phyloP scores from a whole-genome alignment of 257 asterid species.

The Petunia secreta region DNA sequence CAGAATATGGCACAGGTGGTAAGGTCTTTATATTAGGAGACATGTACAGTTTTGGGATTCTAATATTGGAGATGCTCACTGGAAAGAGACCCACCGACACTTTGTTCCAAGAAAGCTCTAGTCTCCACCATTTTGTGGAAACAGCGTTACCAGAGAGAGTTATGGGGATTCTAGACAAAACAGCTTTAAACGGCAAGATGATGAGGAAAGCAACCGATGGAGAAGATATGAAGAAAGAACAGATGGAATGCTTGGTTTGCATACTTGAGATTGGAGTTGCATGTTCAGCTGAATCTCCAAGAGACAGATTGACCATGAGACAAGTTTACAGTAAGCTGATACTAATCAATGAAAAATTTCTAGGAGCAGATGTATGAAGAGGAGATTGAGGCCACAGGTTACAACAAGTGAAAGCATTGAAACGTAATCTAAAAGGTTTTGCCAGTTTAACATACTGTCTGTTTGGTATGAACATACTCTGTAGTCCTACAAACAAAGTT shows the following conservation, averaged over 20 bases:
- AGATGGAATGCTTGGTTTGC: slow-evolving; percentile 26
- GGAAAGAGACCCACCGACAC: slow-evolving; percentile 45
- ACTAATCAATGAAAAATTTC: background rate
- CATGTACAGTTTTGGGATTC: slow-evolving; percentile 46
- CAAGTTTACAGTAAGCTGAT: slow-evolving; percentile 22
- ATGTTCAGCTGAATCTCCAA: slow-evolving; percentile 35
- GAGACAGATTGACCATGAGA: slow-evolving; percentile 30
- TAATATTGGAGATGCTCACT: slow-evolving; percentile 46
- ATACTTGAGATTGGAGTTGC: slow-evolving; percentile 29
- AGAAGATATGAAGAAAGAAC: background rate
- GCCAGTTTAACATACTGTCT: background rate
- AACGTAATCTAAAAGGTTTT: background rate
- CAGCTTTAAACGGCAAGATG: slow-evolving; percentile 22
- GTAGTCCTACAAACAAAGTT: background rate
- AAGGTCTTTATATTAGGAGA: slow-evolving; percentile 38
- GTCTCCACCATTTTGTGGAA: slow-evolving; percentile 39
- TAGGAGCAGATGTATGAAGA: background rate
- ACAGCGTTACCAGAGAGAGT: slow-evolving; percentile 25
- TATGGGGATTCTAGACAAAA: slow-evolving; percentile 36
- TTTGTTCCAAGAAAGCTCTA: slow-evolving; percentile 22
- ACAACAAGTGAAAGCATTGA: background rate
- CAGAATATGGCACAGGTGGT: slow-evolving; percentile 46
- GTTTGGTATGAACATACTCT: background rate
- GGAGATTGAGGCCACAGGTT: background rate
- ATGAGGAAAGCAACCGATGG: background rate